phyloP scores from a whole-genome alignment of 2,329 filamentous ascomycete genomes.

The Ceratocystiopsis minuta region DNA sequence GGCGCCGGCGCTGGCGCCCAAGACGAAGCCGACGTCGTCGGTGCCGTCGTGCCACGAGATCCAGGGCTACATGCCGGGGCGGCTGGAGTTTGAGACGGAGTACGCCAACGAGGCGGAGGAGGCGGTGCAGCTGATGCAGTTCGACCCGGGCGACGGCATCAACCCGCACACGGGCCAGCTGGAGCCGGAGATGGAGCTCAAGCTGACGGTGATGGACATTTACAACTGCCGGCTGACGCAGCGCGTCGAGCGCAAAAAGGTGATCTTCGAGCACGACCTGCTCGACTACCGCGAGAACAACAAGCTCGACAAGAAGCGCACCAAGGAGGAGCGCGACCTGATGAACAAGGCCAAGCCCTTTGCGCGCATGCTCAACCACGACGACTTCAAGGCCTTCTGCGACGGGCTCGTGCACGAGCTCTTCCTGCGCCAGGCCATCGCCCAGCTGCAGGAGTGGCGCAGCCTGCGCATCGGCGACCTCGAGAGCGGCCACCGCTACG shows the following conservation, averaged over 20 bases:
- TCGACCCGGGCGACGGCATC: slow-evolving; percentile 86
- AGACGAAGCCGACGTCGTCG: slow-evolving; percentile 89
- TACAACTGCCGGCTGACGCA: slow-evolving; percentile 87
- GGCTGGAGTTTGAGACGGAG: slow-evolving; percentile 92
- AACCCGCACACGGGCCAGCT: slow-evolving; percentile 69
- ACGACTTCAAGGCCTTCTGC: slow-evolving; percentile 74
- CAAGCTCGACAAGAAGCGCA: slow-evolving; percentile 79
- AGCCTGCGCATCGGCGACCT: slow-evolving; percentile 69
- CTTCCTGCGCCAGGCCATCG: slow-evolving; percentile 75
- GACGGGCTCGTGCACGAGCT: slow-evolving; percentile 79
- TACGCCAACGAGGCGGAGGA: slow-evolving; percentile 97
- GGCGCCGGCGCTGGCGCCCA: slow-evolving; percentile 65
- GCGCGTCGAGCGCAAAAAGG: slow-evolving; percentile 84
- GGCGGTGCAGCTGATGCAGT: slow-evolving; percentile 94
- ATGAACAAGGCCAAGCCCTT: slow-evolving; percentile 91
- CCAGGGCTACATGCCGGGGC: slow-evolving; percentile 95
- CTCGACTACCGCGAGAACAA: slow-evolving; percentile 88
- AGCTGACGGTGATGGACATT: slow-evolving; percentile 95
- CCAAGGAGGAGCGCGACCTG: slow-evolving; percentile 84
- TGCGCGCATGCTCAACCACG: slow-evolving; percentile 86
- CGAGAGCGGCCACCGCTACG: slow-evolving; percentile 77
- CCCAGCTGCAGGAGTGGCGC: slow-evolving; percentile 88
- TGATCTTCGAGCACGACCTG: slow-evolving; percentile 88
- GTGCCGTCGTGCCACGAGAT: slow-evolving; percentile 95
- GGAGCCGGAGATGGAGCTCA: slow-evolving; percentile 92